phyloP scores from a whole-genome alignment of 2,329 filamentous ascomycete genomes.

The Fusarium tupiense region DNA sequence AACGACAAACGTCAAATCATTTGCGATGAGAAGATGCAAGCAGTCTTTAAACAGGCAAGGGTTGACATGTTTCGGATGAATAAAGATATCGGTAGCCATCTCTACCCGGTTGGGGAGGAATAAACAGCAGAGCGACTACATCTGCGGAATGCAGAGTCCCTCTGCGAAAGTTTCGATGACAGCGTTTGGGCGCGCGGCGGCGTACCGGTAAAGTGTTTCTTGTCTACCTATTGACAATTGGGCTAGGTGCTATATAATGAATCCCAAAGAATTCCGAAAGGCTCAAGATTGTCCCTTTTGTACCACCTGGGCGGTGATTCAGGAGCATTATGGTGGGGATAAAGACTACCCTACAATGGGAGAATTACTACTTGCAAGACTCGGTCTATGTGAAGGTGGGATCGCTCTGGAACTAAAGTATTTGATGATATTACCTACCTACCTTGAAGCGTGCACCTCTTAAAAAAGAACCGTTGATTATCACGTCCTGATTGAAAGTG shows the following conservation, averaged over 20 bases:
- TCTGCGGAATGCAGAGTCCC: neutral
- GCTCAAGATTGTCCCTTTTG: neutral
- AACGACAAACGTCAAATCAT: constrained; percentile 90
- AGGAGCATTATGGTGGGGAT: neutral
- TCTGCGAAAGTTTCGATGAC: constrained; percentile 31
- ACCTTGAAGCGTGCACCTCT: neutral
- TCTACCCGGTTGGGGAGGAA: constrained; percentile 80
- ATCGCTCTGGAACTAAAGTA: neutral
- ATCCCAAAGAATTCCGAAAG: neutral
- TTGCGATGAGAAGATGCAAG: constrained; percentile 91
- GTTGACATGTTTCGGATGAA: constrained; percentile 99
- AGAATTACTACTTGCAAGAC: neutral
- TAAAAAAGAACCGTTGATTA: neutral
- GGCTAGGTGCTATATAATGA: constrained; percentile 8
- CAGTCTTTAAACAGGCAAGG: constrained; percentile 88
- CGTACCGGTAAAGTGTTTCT: constrained; percentile 38
- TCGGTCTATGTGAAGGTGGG: neutral
- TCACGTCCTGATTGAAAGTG: neutral
- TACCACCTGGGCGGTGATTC: neutral
- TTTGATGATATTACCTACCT: neutral
- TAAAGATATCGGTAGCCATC: constrained; percentile 88
- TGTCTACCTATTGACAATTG: neutral
- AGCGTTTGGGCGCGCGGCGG: constrained; percentile 41
- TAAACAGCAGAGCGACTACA: constrained; percentile 5
- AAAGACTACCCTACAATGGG: neutral